Conservation (phyloP, 768 basidiomycete genomes). For the Podaxis sp. region DNA sequence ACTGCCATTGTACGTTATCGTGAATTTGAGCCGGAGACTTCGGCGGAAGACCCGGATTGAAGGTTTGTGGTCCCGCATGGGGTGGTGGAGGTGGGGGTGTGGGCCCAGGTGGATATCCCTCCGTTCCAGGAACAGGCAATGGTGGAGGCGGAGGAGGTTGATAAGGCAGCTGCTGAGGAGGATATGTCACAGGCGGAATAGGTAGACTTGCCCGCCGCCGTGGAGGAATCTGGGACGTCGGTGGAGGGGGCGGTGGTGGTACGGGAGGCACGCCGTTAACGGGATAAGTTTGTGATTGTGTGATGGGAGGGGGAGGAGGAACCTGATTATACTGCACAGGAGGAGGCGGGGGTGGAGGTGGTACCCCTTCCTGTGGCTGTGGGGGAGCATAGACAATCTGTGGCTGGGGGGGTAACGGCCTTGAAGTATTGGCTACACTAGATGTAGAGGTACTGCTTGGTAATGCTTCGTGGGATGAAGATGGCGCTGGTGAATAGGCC, state of each 20-base stretch:
- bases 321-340: conserved; percentile 21
- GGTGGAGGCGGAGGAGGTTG: conserved; percentile 39
- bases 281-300: conserved; percentile 22
- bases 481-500: conserved; percentile 28
- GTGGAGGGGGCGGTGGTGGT: conserved; percentile 31
- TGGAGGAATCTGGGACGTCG: conserved; percentile 19
- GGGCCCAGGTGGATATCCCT: conserved; percentile 27
- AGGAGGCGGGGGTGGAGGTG: conserved; percentile 28
- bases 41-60: conserved; percentile 30
- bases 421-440: conserved; percentile 14
- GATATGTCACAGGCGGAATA: conserved; percentile 45
- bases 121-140: conserved; percentile 22
- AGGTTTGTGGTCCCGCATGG: background rate
- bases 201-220: conserved; percentile 41
- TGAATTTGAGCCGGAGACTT: conserved; percentile 37
- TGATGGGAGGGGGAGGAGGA: conserved; percentile 7
- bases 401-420: conserved; percentile 29
- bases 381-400: conserved; percentile 40
- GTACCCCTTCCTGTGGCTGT: conserved; percentile 40
- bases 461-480: conserved; percentile 31
- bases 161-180: conserved; percentile 34
- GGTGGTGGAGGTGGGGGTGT: conserved; percentile 27
- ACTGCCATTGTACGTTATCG: conserved; percentile 35
- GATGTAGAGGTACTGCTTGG: conserved; percentile 18
- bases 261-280: conserved; percentile 21